Evolutionary conservation across 192 early-diverging fungal genomes (phyloP).

Genomic region (Ambispora gerdemannii): DNA sequence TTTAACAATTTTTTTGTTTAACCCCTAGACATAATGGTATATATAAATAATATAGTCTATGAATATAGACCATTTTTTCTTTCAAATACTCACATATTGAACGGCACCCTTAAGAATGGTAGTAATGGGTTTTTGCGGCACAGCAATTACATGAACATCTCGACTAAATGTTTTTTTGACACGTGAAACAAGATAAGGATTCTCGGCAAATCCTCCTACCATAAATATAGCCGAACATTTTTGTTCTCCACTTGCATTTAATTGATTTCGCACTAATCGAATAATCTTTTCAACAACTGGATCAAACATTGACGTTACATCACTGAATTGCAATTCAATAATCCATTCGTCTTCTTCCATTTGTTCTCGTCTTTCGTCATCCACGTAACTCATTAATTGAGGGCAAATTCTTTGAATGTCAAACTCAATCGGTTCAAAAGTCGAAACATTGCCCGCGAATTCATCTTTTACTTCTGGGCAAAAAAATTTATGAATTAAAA

Average conservation of each 20-base stretch:
- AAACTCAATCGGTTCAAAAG: not conserved
- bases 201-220: conserved; percentile 48
- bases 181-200: conserved; percentile 44
- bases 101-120: conserved; percentile 53
- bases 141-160: conserved; percentile 41
- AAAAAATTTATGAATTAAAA: conserved; percentile 4
- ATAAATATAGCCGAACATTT: conserved; percentile 45
- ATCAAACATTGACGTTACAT: conserved; percentile 5
- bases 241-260: conserved; percentile 10
- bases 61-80: too few relatives aligned
- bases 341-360: not conserved
- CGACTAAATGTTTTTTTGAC: conserved; percentile 45
- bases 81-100: conserved; percentile 31
- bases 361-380: not conserved
- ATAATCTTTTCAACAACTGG: conserved; percentile 3
- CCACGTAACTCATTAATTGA: not conserved
- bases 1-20: not conserved
- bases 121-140: conserved; percentile 49
- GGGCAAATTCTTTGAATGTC: conserved; percentile 1
- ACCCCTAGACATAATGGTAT: too few relatives aligned
- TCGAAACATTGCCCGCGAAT: not conserved
- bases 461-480: not conserved
- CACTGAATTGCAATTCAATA: not conserved
- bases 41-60: too few relatives aligned
- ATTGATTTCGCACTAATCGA: not conserved